These are phyloP conservation scores for Debaryomyces fabryi DNA, from an alignment of 1,139 yeast genomes.

Conservation along the genomic window DNA sequence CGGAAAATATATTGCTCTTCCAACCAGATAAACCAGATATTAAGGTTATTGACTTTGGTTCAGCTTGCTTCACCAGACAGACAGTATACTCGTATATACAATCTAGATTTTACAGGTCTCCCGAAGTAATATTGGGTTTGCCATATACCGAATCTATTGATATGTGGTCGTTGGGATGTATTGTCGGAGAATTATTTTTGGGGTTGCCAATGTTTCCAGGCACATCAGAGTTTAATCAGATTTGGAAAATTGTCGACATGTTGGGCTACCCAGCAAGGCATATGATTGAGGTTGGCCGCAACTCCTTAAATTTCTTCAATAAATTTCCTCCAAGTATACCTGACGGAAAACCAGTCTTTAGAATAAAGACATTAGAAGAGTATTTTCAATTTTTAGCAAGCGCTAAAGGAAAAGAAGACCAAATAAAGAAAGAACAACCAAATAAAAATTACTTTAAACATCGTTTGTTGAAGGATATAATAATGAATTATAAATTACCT, in stretches of 20 bases:
- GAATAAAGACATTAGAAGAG: conserved; percentile 38
- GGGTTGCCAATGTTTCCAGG: conserved; percentile 98
- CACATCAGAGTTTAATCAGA: conserved; percentile 88
- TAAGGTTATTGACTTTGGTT: conserved; percentile 94
- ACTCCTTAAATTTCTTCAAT: conserved; percentile 69
- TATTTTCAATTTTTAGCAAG: conserved; percentile 39
- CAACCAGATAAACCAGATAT: conserved; percentile 85
- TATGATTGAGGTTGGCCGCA: conserved; percentile 96
- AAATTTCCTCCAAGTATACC: conserved; percentile 35
- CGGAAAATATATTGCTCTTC: conserved; percentile 86
- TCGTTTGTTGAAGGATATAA: conserved; percentile 69
- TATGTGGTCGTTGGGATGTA: conserved; percentile 99
- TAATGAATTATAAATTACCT: conserved; percentile 74
- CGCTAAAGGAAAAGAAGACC: conserved; percentile 45
- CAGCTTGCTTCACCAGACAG: conserved; percentile 91
- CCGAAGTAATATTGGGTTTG: conserved; percentile 89
- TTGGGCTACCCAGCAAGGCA: conserved; percentile 89
- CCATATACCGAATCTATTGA: conserved; percentile 93
- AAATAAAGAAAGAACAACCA: conserved; percentile 68
- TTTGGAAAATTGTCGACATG: conserved; percentile 79
- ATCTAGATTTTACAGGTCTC: conserved; percentile 92
- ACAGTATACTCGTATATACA: conserved; percentile 93
- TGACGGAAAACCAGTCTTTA: conserved; percentile 32
- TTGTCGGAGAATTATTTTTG: conserved; percentile 87
- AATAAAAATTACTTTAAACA: conserved; percentile 85